Evolutionary conservation across 345 rosid species (phyloP), one percentile per base, ranked within the genome.

Genomic region (Lepidium sativum): DNA sequence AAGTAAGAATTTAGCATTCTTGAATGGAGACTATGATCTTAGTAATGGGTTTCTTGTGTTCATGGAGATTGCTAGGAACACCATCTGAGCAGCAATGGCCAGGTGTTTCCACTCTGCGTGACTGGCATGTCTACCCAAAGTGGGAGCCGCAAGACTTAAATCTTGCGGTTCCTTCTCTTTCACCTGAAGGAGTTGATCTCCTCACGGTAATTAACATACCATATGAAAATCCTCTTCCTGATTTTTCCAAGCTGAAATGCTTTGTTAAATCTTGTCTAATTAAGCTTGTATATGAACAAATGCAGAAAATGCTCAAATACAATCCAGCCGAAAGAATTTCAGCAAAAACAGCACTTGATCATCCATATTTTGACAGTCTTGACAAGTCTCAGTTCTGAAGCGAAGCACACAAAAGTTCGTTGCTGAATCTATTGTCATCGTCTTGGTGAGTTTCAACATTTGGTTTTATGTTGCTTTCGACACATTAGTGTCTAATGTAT

Each of bases 371-470:
- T 49, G 92, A 86, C 73, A 78, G 80, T 74, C 91, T 89, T 48
- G 98, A 89, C 85, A 87, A 89, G 79, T 89, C 96, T 65, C 97
- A 90, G 62, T 94, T 77, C 79, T 94, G 76, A 91, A 77, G 56
- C 35, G 38, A 47, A 50, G 7, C 44, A 45, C 50, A 11, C 14
- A 25, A 2, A 25, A 39, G 60, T 47, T 17, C 5, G 0, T 8
- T 65, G 8, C 61, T 42, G 38, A 31, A 55, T 33, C 25, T 58
- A 31, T 35, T 51, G 69, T 83, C 84, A 82, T 78, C 87, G 31
- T 56, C 84, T 81, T 71, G 84, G 82, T 85, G 87, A 81, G 76
- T 50, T 53, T 39, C 47, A 47, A 55, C 17, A 15, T 31, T 9
- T 70, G 4, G 4, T 27, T 20, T 43, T 43, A 9, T 34, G 52